A percentile compares a stretch with the other conserved stretches of the same genome.
Conservation (phyloP, 176 grass and related monocot genomes). For the Bonia amplexicaulis region DNA sequence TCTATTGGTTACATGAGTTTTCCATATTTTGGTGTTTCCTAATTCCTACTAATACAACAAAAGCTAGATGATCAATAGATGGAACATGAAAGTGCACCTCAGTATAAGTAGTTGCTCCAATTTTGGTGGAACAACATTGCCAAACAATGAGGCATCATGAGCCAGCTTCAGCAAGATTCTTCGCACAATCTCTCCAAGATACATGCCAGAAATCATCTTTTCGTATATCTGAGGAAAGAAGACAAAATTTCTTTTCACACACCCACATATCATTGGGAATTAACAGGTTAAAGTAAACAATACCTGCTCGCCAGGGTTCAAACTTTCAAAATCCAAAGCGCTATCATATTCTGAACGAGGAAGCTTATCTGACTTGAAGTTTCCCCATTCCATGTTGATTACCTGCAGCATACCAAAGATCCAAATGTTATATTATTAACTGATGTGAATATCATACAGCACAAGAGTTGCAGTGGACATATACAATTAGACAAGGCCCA, state of each 20-base stretch:
- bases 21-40: not conserved
- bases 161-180: slow-evolving; percentile 77
- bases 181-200: slow-evolving; percentile 88
- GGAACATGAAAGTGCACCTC: slow-evolving; percentile 44
- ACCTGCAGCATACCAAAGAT: slow-evolving; percentile 51
- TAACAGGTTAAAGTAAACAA: slow-evolving; percentile 19
- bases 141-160: slow-evolving; percentile 70
- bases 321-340: slow-evolving; percentile 70
- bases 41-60: not conserved
- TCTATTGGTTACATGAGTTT: not conserved
- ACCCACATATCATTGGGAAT: not conserved
- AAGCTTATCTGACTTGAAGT: slow-evolving; percentile 75
- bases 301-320: slow-evolving; percentile 88
- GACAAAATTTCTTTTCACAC: not conserved
- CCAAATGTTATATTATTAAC: slow-evolving; percentile 5
- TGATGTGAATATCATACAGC: not conserved
- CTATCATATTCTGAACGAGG: slow-evolving; percentile 64
- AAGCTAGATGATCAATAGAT: not conserved
- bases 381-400: slow-evolving; percentile 95
- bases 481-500: slow-evolving; percentile 7
- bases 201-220: slow-evolving; percentile 99
- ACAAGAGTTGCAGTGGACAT: not conserved
- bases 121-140: slow-evolving; percentile 71
- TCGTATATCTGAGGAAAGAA: slow-evolving; percentile 68
- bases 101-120: slow-evolving; percentile 61